Evolutionary conservation across 345 rosid genomes (phyloP).

Genomic region (Conringia planisiliqua): DNA sequence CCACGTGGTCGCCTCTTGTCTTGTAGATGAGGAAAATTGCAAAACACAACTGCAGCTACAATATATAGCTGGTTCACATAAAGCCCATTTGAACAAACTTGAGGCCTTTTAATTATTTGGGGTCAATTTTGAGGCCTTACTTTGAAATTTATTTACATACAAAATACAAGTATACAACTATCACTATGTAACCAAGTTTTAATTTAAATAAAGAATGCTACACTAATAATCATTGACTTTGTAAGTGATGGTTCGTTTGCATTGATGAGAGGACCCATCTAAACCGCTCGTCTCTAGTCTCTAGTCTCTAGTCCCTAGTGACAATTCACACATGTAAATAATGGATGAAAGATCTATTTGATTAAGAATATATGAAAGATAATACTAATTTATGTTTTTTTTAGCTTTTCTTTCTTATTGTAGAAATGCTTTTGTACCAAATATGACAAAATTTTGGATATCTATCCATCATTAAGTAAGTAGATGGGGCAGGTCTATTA

Average conservation of each 20-base stretch:
- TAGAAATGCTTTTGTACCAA: not conserved
- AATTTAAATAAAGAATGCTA: not conserved
- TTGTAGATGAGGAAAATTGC: not conserved
- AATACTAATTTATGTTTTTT: not conserved
- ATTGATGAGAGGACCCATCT: conserved; percentile 11
- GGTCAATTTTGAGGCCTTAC: not conserved
- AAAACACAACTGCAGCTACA: not conserved
- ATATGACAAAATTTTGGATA: not conserved
- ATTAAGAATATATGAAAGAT: not conserved
- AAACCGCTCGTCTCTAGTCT: not conserved
- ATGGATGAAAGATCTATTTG: not conserved
- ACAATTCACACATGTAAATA: conserved; percentile 12
- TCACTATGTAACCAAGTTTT: no score
- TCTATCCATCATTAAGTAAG: not conserved
- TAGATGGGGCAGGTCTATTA: not conserved
- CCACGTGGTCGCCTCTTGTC: not conserved
- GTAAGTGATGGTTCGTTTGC: not conserved
- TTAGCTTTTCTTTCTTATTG: not conserved
- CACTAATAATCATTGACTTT: conserved; percentile 6
- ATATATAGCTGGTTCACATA: not conserved
- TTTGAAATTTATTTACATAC: no score
- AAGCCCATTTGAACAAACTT: not conserved
- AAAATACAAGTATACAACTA: no score
- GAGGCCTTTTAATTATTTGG: not conserved
- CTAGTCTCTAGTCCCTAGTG: no score